A percentile compares a stretch with the other conserved stretches of the same genome.
phyloP scores from a whole-genome alignment of 352 stramenopile genomes.

The Pythium rhizo-oryzae region DNA sequence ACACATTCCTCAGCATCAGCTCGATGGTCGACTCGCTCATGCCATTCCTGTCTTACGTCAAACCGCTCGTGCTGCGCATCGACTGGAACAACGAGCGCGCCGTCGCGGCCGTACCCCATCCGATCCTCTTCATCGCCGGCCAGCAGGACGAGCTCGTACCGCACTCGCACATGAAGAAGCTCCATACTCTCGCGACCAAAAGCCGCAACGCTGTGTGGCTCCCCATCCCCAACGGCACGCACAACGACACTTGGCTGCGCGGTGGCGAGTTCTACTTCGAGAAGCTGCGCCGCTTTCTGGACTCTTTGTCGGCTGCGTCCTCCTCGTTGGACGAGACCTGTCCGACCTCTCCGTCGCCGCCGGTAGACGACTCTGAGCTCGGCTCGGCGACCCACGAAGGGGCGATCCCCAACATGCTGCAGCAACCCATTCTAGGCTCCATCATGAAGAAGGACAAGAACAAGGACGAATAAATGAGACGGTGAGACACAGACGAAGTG shows the following conservation, averaged over 20 bases:
- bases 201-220: constrained; percentile 67
- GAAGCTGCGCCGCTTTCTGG: constrained; percentile 66
- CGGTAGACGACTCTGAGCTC: constrained; percentile 1
- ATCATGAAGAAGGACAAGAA: constrained; percentile 30
- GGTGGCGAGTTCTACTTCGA: constrained; percentile 90
- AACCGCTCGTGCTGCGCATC: constrained; percentile 90
- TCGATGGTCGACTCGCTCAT: constrained; percentile 95
- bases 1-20: constrained; percentile 94
- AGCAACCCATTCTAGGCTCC: constrained; percentile 56
- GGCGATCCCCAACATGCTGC: constrained; percentile 70
- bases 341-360: constrained; percentile 21
- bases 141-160: constrained; percentile 92
- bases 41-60: constrained; percentile 89
- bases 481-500: neutral
- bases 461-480: constrained; percentile 15
- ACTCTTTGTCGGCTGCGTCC: constrained; percentile 13
- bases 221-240: constrained; percentile 87
- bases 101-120: constrained; percentile 70
- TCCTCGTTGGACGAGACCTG: constrained; percentile 17
- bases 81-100: constrained; percentile 83
- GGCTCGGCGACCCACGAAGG: constrained; percentile 39
- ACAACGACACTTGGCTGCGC: constrained; percentile 95
- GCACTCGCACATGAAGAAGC: constrained; percentile 84
- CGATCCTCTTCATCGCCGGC: constrained; percentile 93
- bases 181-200: constrained; percentile 68